These are phyloP conservation scores for Suhomyces yuchorum DNA, from an alignment of 1,139 yeast species.

Conservation along the genomic window DNA sequence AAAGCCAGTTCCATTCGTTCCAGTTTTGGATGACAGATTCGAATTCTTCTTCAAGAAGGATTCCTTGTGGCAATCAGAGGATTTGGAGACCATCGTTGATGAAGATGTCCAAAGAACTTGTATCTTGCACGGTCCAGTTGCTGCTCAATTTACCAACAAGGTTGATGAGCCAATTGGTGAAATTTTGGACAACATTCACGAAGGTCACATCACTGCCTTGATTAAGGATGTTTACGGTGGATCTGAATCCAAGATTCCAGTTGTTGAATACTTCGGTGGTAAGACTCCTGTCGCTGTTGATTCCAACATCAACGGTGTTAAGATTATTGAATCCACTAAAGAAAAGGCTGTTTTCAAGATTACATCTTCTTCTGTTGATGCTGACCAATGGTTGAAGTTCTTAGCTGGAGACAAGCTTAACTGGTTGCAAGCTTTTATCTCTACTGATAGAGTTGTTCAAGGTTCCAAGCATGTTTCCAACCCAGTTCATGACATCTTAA, in stretches of 20 bases:
- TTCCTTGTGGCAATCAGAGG: slow-evolving; percentile 98
- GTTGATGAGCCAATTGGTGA: slow-evolving; percentile 92
- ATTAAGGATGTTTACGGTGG: slow-evolving; percentile 69
- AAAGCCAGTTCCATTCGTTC: slow-evolving; percentile 98
- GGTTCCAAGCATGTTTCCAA: slow-evolving; percentile 77
- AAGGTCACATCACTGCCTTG: slow-evolving; percentile 79
- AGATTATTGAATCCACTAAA: slow-evolving; percentile 33
- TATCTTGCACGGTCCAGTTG: slow-evolving; percentile 97
- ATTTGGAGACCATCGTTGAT: slow-evolving; percentile 91
- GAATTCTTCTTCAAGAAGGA: slow-evolving; percentile 98
- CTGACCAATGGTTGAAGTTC: slow-evolving; percentile 70
- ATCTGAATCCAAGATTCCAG: slow-evolving; percentile 74
- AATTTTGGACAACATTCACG: slow-evolving; percentile 84
- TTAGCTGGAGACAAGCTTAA: slow-evolving; percentile 77
- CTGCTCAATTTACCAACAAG: slow-evolving; percentile 85
- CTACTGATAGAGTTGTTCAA: slow-evolving; percentile 81
- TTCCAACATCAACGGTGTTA: slow-evolving; percentile 27
- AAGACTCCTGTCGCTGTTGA: slow-evolving; percentile 42
- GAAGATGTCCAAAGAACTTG: slow-evolving; percentile 98
- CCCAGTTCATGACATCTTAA: slow-evolving; percentile 76
- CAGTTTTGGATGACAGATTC: slow-evolving; percentile 89
- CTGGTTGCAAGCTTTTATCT: slow-evolving; percentile 92
- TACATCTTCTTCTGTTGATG: slow-evolving; percentile 45
- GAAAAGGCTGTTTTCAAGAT: slow-evolving; percentile 49
- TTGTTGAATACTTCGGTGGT: slow-evolving; percentile 87